Base-by-base conservation (phyloP, 345 rosid species). In the Boechera stricta region DNA sequence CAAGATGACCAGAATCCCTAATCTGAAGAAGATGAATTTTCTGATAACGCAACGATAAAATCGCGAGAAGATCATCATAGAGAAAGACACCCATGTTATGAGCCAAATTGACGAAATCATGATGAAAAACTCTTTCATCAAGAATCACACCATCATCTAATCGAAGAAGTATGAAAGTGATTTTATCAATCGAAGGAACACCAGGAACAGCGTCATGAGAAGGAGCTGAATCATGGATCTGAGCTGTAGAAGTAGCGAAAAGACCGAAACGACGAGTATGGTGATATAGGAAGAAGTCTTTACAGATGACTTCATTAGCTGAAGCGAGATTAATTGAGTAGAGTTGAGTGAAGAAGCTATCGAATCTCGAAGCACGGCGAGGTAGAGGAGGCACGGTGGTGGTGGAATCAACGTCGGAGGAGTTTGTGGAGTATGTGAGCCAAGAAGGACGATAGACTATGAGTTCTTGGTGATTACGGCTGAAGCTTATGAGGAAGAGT, bases 231-330 rank as follows among this genome's bases (percentile, higher is more conserved):
- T 92, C 97, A 62, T 92, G 98, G 82, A 86, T 80, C 85, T 86
- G 99, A 33, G 92, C 80, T 11, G 99, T 88, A 39, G 96, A 89
- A 62, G 99, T 92, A 73, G 94, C 99, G 83, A 95, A 95, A 24
- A 95, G 72, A 42, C 97, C 99, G 16, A 91, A 91, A 51, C 87
- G 91, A 44, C 67, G 80, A 74, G 82, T 67, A 74, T 86, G 90
- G 91, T 81, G 85, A 35, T 89, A 92, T 16, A 95, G 88, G 70
- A 95, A 95, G 87, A 92, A 91, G 81, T 95, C 98, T 82, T 91
- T 92, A 77, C 91, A 92, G 74, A 92, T 89, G 62, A 82, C 85
- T 82, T 95, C 99, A 45, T 87, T 92, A 76, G 85, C 69, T 26
- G 97, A 89, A 73, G 94, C 94, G 78, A 92, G 99, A 11, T 93